Evolutionary conservation across 495 filamentous ascomycete species (phyloP), one percentile per base, ranked within the genome.

Genomic region (Podospora pseudopauciseta): DNA sequence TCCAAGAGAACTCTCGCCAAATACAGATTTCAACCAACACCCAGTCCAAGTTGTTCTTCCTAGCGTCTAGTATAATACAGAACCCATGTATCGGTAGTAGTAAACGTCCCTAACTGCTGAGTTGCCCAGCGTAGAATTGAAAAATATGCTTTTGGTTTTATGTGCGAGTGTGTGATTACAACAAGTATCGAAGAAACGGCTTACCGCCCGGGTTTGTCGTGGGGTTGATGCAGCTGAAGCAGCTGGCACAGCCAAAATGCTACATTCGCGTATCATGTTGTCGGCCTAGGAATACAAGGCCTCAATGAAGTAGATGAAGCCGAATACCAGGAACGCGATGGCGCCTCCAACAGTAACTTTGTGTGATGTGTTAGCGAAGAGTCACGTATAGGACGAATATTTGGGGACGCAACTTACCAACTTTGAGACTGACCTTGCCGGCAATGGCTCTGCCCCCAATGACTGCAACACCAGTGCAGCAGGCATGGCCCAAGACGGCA

Each of bases 271-370:
- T n/a, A 19, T 5, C 23, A 26, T 30, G 7, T 27, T 2, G 11
- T 26, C 54, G 5, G 49, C 61, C 39, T 76, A 85, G n/a, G 80
- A 76, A 73, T 89, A 93, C 63, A 93, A 76, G 18, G 90, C 91
- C 78, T 99, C 95, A 62, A 91, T 79, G 13, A 97, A 78, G 76
- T 98, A 98, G 72, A 99, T 94, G 63, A 96, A 75, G 53, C 93
- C 95, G 73, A 99, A 99, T 18, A 90, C 79, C 61, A 98, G 79
- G 81, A 99, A 99, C 7, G 94, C 92, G 53, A 88, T 79, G n/a
- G 95, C 95, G 66, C 95, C 96, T 64, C 96, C 96, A 15, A 99
- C 83, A 26, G 95, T 99, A 27, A 99, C 95, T 99, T 72, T 32
- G 61, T 5, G 9, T 6, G 55, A 18, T 53, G 76, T 72, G 68